phyloP scores from a whole-genome alignment of 441 rosid species.

The Croton setiger region DNA sequence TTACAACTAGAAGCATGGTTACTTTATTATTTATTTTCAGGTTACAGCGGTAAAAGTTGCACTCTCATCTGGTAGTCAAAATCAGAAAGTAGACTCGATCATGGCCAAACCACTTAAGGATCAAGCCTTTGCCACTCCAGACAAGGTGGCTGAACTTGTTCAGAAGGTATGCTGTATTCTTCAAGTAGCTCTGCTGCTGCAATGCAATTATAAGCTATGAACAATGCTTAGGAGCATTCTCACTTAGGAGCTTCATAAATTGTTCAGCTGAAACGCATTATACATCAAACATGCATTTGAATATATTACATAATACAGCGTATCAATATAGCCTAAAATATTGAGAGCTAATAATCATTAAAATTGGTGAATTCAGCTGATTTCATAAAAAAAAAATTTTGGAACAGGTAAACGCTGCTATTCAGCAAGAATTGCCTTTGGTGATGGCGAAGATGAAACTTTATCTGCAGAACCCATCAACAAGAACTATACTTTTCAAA shows the following conservation, averaged over 20 bases:
- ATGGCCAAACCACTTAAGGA: conserved; percentile 89
- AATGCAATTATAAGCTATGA: no score
- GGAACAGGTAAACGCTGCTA: conserved; percentile 72
- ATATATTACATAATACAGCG: no score
- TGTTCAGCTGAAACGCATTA: no score
- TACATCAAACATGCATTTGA: no score
- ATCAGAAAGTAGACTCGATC: conserved; percentile 57
- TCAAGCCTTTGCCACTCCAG: conserved; percentile 94
- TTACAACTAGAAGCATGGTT: conserved; percentile 1
- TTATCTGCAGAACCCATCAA: conserved; percentile 83
- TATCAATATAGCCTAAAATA: no score
- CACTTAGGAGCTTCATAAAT: no score
- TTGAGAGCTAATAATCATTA: background rate
- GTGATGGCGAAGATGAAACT: conserved; percentile 89
- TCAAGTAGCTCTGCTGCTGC: no score
- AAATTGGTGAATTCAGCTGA: conserved; percentile 14
- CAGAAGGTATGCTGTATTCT: conserved; percentile 56
- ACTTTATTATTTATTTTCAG: conserved; percentile 36
- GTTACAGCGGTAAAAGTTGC: conserved; percentile 90
- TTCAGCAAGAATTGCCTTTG: conserved; percentile 66
- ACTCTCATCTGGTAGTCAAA: conserved; percentile 58
- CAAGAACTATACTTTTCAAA: conserved; percentile 85
- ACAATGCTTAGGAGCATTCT: no score
- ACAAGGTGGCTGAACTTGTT: conserved; percentile 91
- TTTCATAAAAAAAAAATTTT: conserved; percentile 16